These are phyloP conservation scores for Euphorbia tirucalli DNA, from an alignment of 345 rosid species.

Conservation along the genomic window DNA sequence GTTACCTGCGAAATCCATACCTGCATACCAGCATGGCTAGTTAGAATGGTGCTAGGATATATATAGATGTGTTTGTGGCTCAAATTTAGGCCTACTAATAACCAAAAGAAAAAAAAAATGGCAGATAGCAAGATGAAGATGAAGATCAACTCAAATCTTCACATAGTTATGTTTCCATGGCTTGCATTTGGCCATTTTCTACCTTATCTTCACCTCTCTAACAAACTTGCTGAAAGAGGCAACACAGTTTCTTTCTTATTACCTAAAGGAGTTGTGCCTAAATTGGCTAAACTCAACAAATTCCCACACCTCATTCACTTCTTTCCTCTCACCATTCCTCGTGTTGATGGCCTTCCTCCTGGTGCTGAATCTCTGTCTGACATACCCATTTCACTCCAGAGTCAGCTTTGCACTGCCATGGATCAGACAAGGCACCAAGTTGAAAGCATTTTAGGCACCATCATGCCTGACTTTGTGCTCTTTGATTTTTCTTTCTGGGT, in stretches of 20 bases:
- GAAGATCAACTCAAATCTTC: background rate
- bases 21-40: too few species aligned
- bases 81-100: too few species aligned
- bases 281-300: slow-evolving; percentile 8
- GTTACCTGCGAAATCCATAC: too few species aligned
- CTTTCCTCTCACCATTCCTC: slow-evolving; percentile 19
- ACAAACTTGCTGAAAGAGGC: slow-evolving; percentile 21
- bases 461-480: slow-evolving; percentile 6
- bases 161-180: slow-evolving; percentile 11
- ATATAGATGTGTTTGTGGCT: too few species aligned
- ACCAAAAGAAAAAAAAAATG: too few species aligned
- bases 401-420: slow-evolving; percentile 11
- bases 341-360: slow-evolving; percentile 19
- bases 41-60: too few species aligned
- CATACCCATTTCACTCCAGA: background rate
- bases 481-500: slow-evolving; percentile 17
- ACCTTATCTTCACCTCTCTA: slow-evolving; percentile 22
- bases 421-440: slow-evolving; percentile 15
- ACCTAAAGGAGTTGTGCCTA: slow-evolving; percentile 13
- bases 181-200: slow-evolving; percentile 21
- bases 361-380: slow-evolving; percentile 11
- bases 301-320: slow-evolving; percentile 19
- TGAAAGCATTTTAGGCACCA: background rate
- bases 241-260: slow-evolving; percentile 3
- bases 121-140: background rate